Percentiles rank a stretch among this genome's conserved stretches.
Conservation (phyloP, 345 rosid genomes). For the Linum tenue region DNA sequence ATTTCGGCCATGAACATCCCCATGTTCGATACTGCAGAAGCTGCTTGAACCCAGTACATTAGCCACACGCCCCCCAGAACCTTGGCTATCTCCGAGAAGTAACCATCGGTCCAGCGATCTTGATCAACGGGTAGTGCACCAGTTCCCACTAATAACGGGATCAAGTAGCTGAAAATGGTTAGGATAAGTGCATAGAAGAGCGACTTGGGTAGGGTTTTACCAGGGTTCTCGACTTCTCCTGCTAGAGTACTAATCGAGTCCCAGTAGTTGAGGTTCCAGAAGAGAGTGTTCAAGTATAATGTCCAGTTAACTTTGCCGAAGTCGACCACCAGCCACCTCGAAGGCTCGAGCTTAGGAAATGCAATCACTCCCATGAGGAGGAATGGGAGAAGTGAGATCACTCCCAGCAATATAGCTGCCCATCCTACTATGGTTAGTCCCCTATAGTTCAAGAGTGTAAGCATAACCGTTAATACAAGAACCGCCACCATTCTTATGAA, state of each 20-base stretch:
- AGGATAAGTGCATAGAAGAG: background rate
- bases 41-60: background rate
- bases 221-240: background rate
- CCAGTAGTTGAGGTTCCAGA: background rate
- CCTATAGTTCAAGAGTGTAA: background rate
- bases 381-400: background rate
- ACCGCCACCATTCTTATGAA: background rate
- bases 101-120: background rate
- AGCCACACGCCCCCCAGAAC: background rate
- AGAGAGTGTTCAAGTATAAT: background rate
- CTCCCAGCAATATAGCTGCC: background rate
- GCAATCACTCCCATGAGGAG: background rate
- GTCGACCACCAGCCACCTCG: background rate
- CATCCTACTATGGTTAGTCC: background rate
- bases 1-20: background rate
- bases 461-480: background rate
- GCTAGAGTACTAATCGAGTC: background rate
- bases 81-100: background rate
- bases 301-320: background rate
- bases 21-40: background rate
- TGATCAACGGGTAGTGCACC: background rate
- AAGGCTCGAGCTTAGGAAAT: background rate
- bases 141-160: background rate
- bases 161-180: background rate
- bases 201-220: background rate